phyloP scores from a whole-genome alignment of 2,329 filamentous ascomycete species.

The Penicillium decumbens region DNA sequence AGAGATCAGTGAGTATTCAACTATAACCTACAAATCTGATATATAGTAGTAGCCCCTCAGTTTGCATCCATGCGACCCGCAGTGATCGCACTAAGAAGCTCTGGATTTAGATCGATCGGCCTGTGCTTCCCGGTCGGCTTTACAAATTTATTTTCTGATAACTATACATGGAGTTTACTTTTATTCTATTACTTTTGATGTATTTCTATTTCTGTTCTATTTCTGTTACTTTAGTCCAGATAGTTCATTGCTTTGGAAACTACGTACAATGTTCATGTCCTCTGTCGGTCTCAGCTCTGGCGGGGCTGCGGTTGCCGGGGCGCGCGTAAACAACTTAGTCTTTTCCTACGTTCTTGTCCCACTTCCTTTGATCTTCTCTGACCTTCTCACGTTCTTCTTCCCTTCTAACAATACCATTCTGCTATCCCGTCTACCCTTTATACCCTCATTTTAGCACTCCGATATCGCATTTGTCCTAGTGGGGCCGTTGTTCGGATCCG shows the following conservation, averaged over 20 bases:
- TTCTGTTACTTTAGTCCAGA: too few relatives aligned
- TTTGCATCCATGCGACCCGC: not conserved
- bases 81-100: not conserved
- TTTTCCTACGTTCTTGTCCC: not conserved
- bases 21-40: not conserved
- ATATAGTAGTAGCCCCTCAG: not conserved
- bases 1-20: not conserved
- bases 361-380: not conserved
- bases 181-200: not conserved
- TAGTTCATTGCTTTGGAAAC: too few relatives aligned
- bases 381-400: constrained; percentile 1
- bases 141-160: not conserved
- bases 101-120: not conserved
- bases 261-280: not conserved
- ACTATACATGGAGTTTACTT: not conserved
- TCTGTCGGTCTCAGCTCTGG: not conserved
- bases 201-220: not conserved
- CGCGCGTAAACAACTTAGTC: constrained; percentile 5
- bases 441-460: constrained; percentile 1
- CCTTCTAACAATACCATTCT: not conserved
- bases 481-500: constrained; percentile 26
- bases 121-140: not conserved
- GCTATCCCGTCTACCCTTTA: constrained; percentile 2
- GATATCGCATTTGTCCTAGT: constrained; percentile 16
- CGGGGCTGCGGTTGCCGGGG: constrained; percentile 2